A percentile compares a stretch with the other conserved stretches of the same genome.
phyloP scores from a whole-genome alignment of 805 yeast genomes.

The Candida chauliodis region DNA sequence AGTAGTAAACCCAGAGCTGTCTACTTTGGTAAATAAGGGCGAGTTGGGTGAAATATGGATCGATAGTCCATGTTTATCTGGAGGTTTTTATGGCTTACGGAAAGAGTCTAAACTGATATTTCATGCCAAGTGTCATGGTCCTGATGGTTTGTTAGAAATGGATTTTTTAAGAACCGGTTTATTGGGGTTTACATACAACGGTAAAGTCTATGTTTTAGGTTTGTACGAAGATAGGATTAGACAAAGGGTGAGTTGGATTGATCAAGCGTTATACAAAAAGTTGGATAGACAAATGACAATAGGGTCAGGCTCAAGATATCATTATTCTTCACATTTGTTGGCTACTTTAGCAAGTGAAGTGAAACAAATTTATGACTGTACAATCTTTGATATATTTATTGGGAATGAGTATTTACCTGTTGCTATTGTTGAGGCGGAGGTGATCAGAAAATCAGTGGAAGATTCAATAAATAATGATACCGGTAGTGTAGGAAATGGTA shows the following conservation, averaged over 20 bases:
- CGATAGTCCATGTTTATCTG: slow-evolving; percentile 87
- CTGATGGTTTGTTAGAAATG: slow-evolving; percentile 64
- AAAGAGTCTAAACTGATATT: slow-evolving; percentile 67
- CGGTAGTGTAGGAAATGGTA: slow-evolving; percentile 6
- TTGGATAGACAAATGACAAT: slow-evolving; percentile 28
- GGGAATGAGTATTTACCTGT: slow-evolving; percentile 82
- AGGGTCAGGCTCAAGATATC: slow-evolving; percentile 52
- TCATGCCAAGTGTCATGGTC: slow-evolving; percentile 76
- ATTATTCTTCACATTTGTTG: slow-evolving; percentile 83
- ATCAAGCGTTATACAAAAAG: slow-evolving; percentile 38
- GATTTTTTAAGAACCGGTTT: slow-evolving; percentile 88
- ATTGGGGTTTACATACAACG: slow-evolving; percentile 82
- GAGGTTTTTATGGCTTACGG: slow-evolving; percentile 79
- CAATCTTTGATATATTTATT: slow-evolving; percentile 81
- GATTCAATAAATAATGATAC: slow-evolving; percentile 17
- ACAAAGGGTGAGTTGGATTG: slow-evolving; percentile 68
- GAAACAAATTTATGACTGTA: slow-evolving; percentile 79
- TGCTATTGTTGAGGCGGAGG: slow-evolving; percentile 74
- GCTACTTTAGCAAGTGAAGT: slow-evolving; percentile 80
- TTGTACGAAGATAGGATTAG: slow-evolving; percentile 87
- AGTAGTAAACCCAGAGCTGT: slow-evolving; percentile 90
- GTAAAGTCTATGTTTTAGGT: slow-evolving; percentile 85
- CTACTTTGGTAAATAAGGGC: slow-evolving; percentile 64
- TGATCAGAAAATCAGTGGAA: slow-evolving; percentile 33
- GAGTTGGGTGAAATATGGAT: slow-evolving; percentile 97